A percentile compares a stretch with the other conserved stretches of the same genome.
These are phyloP conservation scores for Rhizomucor pusillus DNA, from an alignment of 371 early-diverging fungal genomes.

Conservation along the genomic window DNA sequence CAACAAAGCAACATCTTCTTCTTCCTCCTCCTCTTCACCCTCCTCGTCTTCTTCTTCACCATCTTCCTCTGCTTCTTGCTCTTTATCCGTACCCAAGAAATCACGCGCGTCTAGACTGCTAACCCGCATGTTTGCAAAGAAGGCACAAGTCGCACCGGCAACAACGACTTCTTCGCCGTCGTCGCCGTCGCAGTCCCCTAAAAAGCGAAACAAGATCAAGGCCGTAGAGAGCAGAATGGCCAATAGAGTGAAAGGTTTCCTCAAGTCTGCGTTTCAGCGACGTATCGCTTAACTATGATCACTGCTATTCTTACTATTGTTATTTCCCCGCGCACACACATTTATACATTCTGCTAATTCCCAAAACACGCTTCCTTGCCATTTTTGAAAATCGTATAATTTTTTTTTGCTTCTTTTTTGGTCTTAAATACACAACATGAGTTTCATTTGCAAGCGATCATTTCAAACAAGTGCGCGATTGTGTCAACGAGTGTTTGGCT, in stretches of 20 bases:
- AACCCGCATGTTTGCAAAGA: conserved; percentile 5
- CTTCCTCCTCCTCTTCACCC: neutral
- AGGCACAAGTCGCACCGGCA: conserved; percentile 12
- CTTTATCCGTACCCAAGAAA: neutral
- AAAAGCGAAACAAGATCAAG: conserved; percentile 10
- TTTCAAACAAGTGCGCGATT: no score
- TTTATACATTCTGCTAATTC: no score
- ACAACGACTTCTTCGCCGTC: conserved; percentile 1
- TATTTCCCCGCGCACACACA: neutral
- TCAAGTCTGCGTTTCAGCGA: conserved; percentile 20
- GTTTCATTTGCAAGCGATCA: no score
- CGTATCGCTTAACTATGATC: conserved; percentile 12
- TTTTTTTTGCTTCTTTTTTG: neutral
- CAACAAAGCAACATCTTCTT: neutral
- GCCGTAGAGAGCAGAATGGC: conserved; percentile 13
- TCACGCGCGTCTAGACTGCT: conserved; percentile 8
- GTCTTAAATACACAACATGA: neutral
- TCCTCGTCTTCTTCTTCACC: neutral
- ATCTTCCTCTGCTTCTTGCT: no score
- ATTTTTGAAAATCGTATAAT: no score
- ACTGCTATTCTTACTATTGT: neutral
- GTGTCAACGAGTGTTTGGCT: conserved; percentile 15
- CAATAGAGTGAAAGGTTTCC: conserved; percentile 13
- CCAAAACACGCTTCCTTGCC: no score
- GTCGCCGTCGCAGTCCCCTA: neutral